These are phyloP conservation scores for Aureobasidium leucospermi DNA, from an alignment of 2,329 filamentous ascomycete genomes.

Conservation along the genomic window DNA sequence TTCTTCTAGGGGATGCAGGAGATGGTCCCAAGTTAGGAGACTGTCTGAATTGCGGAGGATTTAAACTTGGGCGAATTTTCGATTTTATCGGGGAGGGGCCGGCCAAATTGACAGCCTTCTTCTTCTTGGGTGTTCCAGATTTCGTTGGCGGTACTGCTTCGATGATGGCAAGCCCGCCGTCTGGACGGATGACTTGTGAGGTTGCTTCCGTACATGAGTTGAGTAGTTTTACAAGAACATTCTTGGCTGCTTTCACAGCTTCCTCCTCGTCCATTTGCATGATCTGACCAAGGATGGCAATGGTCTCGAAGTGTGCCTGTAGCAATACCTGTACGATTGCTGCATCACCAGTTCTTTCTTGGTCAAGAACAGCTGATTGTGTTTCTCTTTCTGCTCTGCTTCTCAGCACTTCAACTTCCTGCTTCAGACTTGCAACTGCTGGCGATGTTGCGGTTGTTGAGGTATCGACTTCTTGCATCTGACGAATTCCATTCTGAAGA, in stretches of 20 bases:
- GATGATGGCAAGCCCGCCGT: conserved; percentile 56
- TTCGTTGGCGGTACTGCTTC: conserved; percentile 65
- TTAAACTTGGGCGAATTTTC: conserved; percentile 30
- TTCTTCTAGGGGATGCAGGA: conserved; percentile 72
- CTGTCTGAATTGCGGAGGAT: conserved; percentile 5
- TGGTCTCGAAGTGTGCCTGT: conserved; percentile 84
- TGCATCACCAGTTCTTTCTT: conserved; percentile 74
- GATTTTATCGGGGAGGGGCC: conserved; percentile 43
- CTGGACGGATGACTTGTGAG: conserved; percentile 83
- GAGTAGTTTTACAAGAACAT: conserved; percentile 69
- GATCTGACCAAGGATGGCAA: conserved; percentile 74
- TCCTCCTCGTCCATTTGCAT: conserved; percentile 76
- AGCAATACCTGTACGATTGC: conserved; percentile 75
- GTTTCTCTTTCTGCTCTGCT: conserved; percentile 74
- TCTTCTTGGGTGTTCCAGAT: conserved; percentile 68
- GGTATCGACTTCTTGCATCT: conserved; percentile 64
- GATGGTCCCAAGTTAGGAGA: conserved; percentile 28
- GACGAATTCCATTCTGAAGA: conserved; percentile 73
- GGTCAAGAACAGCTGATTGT: conserved; percentile 68
- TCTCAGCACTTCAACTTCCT: conserved; percentile 82
- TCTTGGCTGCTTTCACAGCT: conserved; percentile 71
- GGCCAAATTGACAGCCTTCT: conserved; percentile 43
- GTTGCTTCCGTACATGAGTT: conserved; percentile 66
- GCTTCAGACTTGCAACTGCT: conserved; percentile 61
- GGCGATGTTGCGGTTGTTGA: conserved; percentile 51